phyloP scores from a whole-genome alignment of 73 alveolate species.

The Urostyla sp. region DNA sequence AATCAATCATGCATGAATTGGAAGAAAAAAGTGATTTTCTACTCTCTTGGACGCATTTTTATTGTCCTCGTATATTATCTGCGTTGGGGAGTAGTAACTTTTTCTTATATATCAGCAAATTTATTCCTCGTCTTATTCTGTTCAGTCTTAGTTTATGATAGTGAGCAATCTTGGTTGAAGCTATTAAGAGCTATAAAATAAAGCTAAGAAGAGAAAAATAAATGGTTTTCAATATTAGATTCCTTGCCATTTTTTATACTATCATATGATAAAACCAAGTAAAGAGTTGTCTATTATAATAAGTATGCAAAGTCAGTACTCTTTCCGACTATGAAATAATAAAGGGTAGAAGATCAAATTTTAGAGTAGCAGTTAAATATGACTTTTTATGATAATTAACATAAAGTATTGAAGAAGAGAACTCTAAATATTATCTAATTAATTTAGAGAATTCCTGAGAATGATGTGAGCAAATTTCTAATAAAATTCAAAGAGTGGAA shows the following conservation, averaged over 20 bases:
- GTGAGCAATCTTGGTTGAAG: too few species aligned
- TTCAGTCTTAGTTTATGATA: too few species aligned
- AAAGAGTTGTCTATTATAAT: not conserved
- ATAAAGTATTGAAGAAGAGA: not conserved
- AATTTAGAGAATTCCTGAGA: not conserved
- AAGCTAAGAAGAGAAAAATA: conserved; percentile 31
- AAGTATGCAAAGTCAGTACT: not conserved
- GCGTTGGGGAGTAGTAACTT: too few species aligned
- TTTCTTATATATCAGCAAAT: too few species aligned
- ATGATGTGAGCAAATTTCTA: not conserved
- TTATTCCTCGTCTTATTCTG: too few species aligned
- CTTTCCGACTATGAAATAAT: not conserved
- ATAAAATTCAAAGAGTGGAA: conserved; percentile 31
- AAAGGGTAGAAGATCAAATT: not conserved
- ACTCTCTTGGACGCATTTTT: too few species aligned
- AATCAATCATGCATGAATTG: too few species aligned
- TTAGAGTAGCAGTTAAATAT: not conserved
- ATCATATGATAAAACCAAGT: not conserved
- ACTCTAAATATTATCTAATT: not conserved
- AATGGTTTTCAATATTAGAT: conserved; percentile 37
- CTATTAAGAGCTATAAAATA: too few species aligned
- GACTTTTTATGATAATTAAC: not conserved
- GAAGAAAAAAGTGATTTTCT: too few species aligned
- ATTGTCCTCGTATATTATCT: too few species aligned
- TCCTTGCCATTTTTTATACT: conserved; percentile 17